Conservation (phyloP, 108 stramenopile genomes). For the Fragilariopsis cylindrus region DNA sequence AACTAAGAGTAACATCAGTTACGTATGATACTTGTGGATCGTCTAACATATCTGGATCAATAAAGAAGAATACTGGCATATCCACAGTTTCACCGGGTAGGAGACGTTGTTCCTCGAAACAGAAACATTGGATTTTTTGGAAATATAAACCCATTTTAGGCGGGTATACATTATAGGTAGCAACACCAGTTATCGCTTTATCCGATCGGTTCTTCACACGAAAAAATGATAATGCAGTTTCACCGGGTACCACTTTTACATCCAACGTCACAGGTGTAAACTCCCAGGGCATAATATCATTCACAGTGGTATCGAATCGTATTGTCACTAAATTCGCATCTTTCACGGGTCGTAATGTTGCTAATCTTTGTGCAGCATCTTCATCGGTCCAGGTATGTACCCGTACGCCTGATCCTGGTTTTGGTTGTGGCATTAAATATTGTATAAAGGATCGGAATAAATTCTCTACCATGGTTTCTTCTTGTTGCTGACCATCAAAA, state of each 20-base stretch:
- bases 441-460: slow-evolving; percentile 29
- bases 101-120: slow-evolving; percentile 99
- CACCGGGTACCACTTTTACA: slow-evolving; percentile 96
- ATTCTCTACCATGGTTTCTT: slow-evolving; percentile 20
- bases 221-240: slow-evolving; percentile 97
- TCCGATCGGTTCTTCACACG: slow-evolving; percentile 91
- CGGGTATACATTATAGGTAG: slow-evolving; percentile 99
- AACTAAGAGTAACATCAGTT: slow-evolving; percentile 91
- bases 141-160: slow-evolving; percentile 96
- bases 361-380: slow-evolving; percentile 80
- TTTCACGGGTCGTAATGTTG: slow-evolving; percentile 78
- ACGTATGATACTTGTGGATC: slow-evolving; percentile 92
- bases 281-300: slow-evolving; percentile 92
- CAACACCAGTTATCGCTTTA: slow-evolving; percentile 98
- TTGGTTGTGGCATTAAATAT: slow-evolving; percentile 16
- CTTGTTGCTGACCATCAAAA: slow-evolving; percentile 37
- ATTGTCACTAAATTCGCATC: slow-evolving; percentile 91
- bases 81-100: slow-evolving; percentile 97
- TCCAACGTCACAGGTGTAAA: slow-evolving; percentile 92
- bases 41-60: slow-evolving; percentile 96
- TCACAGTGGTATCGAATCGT: slow-evolving; percentile 93
- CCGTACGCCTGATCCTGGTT: slow-evolving; percentile 33
- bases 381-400: slow-evolving; percentile 89
- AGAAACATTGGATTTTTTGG: slow-evolving; percentile 99
- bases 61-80: slow-evolving; percentile 99